Base-by-base conservation (phyloP, 345 rosid species). In the Salix brachista region DNA sequence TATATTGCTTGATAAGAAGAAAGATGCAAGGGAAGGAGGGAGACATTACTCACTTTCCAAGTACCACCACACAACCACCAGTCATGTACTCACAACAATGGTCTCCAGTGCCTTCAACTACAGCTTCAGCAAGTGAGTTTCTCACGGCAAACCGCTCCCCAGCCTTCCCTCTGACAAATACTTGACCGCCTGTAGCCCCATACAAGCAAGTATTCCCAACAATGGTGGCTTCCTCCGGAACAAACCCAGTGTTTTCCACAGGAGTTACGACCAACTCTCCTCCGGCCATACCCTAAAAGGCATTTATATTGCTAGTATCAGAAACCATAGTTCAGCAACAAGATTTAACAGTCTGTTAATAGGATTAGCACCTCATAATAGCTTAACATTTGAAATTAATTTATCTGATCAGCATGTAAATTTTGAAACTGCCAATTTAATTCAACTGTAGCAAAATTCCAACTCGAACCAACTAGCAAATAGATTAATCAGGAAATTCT, bases 11-110 rank as follows among this genome's bases (percentile, higher is more conserved):
- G 77, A 70, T 44, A 26, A 69, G 25, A 32, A 18, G 42, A 30
- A 54, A 30, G 6, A 70, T 7, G 46, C 12, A 50, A 52, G 23
- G 60, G 42, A 65, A 37, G 42, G 42, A 65, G 48, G 36, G 75
- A 71, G 65, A 69, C 56, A 80, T 50, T 60, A 84, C 99, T 92
- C 78, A 96, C 99, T 96, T 96, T 84, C 99, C 99, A 75, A 96
- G 94, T 28, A 93, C 88, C 19, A 93, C 94, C 32, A 96, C 96
- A 74, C 98, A 93, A 48, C 99, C 99, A 73, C 98, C 99, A 75
- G 99, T 96, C 99, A 96, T 93, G 86, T 96, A 96, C 84, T 96
- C 98, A 64, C 98, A 96, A 72, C 95, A 96, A 77, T 96, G 99
- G 76, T 96, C 98, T 58, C 99, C 98, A 68, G 95, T 92, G 75